Conservation (phyloP, 495 filamentous ascomycete genomes). For the Glonium stellatum region DNA sequence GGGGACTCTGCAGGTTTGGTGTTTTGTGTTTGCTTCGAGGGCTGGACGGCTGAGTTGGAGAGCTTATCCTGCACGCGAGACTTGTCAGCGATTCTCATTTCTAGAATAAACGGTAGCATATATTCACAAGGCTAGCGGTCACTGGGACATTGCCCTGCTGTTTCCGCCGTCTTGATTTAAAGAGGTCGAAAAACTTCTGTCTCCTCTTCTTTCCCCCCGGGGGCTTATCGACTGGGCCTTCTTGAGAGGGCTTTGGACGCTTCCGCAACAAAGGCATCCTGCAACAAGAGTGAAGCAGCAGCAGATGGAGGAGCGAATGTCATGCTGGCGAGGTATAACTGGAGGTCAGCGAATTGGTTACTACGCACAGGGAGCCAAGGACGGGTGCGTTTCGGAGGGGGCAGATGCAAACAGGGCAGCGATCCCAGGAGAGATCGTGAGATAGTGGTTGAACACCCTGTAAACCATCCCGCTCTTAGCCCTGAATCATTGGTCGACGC, state of each 20-base stretch:
- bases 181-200: conserved; percentile 19
- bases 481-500: background rate
- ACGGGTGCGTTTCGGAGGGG: conserved; percentile 1
- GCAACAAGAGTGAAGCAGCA: background rate
- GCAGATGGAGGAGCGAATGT: background rate
- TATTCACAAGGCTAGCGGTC: conserved; percentile 1
- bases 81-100: background rate
- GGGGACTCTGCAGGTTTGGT: conserved; percentile 5
- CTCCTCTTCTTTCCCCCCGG: conserved; percentile 16
- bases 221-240: conserved; percentile 1
- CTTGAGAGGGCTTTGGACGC: conserved; percentile 2
- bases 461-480: background rate
- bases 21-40: conserved; percentile 15
- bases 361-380: background rate
- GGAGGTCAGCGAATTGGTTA: background rate
- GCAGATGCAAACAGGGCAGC: conserved; percentile 4
- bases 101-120: background rate
- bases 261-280: conserved; percentile 13
- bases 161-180: conserved; percentile 17
- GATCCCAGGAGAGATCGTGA: background rate
- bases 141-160: background rate
- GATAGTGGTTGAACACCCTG: background rate
- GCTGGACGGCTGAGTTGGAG: background rate
- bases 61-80: background rate
- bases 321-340: background rate